phyloP scores from a whole-genome alignment of 495 filamentous ascomycete species.

The Trichoderma virens region DNA sequence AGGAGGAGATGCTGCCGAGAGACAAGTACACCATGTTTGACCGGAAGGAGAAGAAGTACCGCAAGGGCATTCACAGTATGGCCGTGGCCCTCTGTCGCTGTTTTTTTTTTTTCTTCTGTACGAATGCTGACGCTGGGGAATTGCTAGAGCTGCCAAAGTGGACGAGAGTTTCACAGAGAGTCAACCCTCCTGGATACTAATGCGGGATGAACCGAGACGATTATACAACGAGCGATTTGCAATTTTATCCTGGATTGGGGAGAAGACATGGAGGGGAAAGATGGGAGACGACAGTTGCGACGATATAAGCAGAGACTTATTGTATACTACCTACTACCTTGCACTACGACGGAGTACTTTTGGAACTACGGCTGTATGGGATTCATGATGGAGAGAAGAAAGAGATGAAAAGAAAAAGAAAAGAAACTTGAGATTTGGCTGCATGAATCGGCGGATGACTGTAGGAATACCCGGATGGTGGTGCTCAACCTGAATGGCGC shows the following conservation, averaged over 20 bases:
- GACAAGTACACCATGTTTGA: constrained; percentile 99
- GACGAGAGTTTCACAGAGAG: constrained; percentile 85
- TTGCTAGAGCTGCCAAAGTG: constrained; percentile 80
- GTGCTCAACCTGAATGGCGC: neutral
- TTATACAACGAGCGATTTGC: neutral
- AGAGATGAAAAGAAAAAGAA: neutral
- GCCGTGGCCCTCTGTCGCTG: neutral
- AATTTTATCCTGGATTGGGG: neutral
- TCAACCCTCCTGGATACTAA: constrained; percentile 94
- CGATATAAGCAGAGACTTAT: constrained; percentile 5
- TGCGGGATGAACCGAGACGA: constrained; percentile 4
- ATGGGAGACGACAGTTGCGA: neutral
- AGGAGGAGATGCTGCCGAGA: constrained; percentile 89
- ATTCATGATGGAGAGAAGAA: neutral
- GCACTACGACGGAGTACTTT: neutral
- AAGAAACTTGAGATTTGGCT: neutral
- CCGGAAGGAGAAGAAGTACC: constrained; percentile 87
- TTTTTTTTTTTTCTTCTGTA: neutral
- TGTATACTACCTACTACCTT: constrained; percentile 2
- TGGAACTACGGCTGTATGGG: neutral
- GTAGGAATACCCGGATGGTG: neutral
- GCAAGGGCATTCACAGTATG: constrained; percentile 95
- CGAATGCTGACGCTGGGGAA: constrained; percentile 17
- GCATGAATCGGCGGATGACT: neutral
- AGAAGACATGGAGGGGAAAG: neutral